These are phyloP conservation scores for Croton laevigatus DNA, from an alignment of 441 rosid species.

Conservation along the genomic window DNA sequence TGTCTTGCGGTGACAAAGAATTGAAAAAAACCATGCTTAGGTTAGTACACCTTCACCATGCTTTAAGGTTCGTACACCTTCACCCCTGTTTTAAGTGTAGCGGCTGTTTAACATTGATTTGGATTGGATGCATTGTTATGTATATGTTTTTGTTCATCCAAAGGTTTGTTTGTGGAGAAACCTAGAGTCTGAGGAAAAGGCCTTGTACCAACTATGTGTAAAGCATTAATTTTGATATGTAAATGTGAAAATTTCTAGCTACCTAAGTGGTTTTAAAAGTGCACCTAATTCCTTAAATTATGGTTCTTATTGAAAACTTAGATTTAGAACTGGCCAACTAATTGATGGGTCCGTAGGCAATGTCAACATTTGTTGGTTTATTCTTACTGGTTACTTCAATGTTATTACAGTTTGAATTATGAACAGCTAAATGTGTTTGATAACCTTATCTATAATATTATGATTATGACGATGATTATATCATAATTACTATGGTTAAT, in stretches of 20 bases:
- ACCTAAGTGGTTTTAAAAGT: not conserved
- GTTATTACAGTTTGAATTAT: not conserved
- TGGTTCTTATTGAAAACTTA: not conserved
- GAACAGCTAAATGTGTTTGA: not conserved
- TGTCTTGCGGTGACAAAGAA: not conserved
- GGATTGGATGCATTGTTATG: not conserved
- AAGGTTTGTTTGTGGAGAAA: no score
- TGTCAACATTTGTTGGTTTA: not conserved
- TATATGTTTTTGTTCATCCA: not conserved
- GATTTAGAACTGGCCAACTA: conserved; percentile 13
- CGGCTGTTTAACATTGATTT: not conserved
- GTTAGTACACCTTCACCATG: no score
- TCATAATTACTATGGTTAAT: no score
- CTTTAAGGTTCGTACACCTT: no score
- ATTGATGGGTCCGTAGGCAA: conserved; percentile 9
- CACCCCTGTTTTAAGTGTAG: no score
- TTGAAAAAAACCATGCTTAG: not conserved
- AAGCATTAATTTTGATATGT: not conserved
- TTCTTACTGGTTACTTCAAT: not conserved
- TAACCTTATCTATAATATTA: not conserved
- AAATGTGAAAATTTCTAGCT: not conserved
- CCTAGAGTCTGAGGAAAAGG: not conserved
- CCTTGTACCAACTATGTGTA: not conserved
- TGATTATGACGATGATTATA: not conserved
- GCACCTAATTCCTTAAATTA: not conserved